These are phyloP conservation scores for Calonectria montana DNA, from an alignment of 2,329 filamentous ascomycete genomes.

Conservation along the genomic window DNA sequence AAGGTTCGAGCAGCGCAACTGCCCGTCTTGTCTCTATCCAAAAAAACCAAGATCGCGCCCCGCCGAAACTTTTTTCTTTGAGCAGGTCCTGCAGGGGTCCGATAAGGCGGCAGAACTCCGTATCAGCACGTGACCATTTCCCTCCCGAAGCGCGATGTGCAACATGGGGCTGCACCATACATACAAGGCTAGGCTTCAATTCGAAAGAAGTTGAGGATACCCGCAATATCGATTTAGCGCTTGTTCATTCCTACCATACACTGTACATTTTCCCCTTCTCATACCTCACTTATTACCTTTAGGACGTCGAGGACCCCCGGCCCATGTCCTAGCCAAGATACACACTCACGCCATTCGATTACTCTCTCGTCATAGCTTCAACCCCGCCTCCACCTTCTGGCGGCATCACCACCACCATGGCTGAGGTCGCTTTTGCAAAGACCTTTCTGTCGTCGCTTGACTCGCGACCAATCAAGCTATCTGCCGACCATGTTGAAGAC, in stretches of 20 bases:
- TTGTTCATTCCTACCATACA: background rate
- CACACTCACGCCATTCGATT: background rate
- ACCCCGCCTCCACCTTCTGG: conserved; percentile 35
- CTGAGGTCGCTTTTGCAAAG: conserved; percentile 88
- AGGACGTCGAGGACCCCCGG: background rate
- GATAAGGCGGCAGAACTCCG: conserved; percentile 50
- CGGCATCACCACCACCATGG: conserved; percentile 62
- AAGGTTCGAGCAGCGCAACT: conserved; percentile 29
- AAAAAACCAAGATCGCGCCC: conserved; percentile 44
- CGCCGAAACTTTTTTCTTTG: conserved; percentile 54
- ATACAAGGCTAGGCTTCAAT: conserved; percentile 26
- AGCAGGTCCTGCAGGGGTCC: conserved; percentile 39
- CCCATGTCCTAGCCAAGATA: background rate
- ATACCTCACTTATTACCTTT: background rate
- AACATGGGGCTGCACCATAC: conserved; percentile 27
- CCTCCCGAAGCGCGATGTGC: background rate
- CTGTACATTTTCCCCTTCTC: background rate
- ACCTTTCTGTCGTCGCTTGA: conserved; percentile 85
- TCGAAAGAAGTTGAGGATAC: conserved; percentile 27
- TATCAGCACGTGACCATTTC: conserved; percentile 45
- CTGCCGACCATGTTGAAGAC: conserved; percentile 92
- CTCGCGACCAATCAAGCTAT: conserved; percentile 81
- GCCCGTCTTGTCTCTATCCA: conserved; percentile 32
- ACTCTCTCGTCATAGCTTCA: conserved; percentile 19
- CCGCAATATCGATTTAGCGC: background rate